Conservation (phyloP, 2,329 filamentous ascomycete genomes). For the Colletotrichum phormii region DNA sequence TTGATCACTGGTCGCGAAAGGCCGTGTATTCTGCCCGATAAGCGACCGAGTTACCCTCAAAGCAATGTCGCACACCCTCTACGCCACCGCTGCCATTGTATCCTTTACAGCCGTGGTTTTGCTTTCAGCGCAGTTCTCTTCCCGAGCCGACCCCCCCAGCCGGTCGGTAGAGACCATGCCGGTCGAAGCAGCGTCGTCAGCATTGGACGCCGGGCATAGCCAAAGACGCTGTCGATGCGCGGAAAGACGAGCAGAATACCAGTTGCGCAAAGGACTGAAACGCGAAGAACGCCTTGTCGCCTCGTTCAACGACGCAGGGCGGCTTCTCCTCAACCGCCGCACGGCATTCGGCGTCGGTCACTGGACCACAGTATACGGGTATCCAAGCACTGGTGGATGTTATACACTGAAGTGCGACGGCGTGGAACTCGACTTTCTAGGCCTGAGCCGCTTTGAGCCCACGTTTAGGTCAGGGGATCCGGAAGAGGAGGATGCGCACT, state of each 20-base stretch:
- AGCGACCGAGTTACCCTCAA: background rate
- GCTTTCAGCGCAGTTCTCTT: background rate
- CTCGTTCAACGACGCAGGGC: background rate
- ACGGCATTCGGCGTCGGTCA: conserved; percentile 2
- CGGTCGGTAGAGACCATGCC: background rate
- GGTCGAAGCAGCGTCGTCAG: background rate
- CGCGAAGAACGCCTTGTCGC: background rate
- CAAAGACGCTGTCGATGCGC: background rate
- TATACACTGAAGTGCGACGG: conserved; percentile 28
- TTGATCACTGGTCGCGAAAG: background rate
- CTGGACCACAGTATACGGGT: conserved; percentile 12
- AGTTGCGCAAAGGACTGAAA: background rate
- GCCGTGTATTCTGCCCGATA: background rate
- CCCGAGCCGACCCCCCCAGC: background rate
- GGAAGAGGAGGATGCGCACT: conserved; percentile 33
- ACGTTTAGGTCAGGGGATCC: conserved; percentile 26
- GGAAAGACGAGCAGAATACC: background rate
- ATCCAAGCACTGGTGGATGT: conserved; percentile 9
- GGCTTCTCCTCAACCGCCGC: background rate
- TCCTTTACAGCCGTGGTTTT: background rate
- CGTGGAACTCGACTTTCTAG: conserved; percentile 34
- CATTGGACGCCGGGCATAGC: background rate
- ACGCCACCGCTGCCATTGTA: background rate
- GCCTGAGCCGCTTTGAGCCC: conserved; percentile 27
- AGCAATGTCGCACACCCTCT: background rate